A percentile compares a stretch with the other conserved stretches of the same genome.
These are phyloP conservation scores for Aspergillus incahuasiensis DNA, from an alignment of 495 filamentous ascomycete species.

Conservation along the genomic window DNA sequence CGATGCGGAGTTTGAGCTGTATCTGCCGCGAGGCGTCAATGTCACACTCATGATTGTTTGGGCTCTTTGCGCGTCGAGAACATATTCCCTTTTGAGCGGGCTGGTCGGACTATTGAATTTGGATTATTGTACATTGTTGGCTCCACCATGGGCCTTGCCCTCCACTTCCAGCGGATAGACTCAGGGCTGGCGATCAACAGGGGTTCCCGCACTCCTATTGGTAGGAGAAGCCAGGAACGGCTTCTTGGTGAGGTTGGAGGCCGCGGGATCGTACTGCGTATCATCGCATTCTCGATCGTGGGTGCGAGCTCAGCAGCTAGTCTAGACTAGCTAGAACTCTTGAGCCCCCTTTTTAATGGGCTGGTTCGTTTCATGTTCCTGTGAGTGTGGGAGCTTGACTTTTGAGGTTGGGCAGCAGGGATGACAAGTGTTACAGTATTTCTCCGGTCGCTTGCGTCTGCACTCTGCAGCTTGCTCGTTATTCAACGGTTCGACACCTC, in stretches of 20 bases:
- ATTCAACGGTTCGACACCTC: not conserved
- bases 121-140: slow-evolving; percentile 2
- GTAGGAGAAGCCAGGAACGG: not conserved
- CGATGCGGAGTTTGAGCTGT: too few relatives aligned
- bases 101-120: slow-evolving; percentile 5
- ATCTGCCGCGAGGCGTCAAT: too few relatives aligned
- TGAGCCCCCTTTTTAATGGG: slow-evolving; percentile 4
- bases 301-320: not conserved
- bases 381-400: not conserved
- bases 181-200: slow-evolving; percentile 6
- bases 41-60: too few relatives aligned
- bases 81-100: not conserved
- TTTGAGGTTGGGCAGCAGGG: not conserved
- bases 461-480: not conserved
- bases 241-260: too few relatives aligned
- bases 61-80: too few relatives aligned
- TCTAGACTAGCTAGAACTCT: slow-evolving; percentile 14
- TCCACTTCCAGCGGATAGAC: not conserved
- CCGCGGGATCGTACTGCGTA: not conserved
- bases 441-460: not conserved
- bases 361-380: not conserved
- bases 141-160: slow-evolving; percentile 3
- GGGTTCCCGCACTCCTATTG: slow-evolving; percentile 1
- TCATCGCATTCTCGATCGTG: slow-evolving; percentile 13
- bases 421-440: not conserved